Base-by-base conservation (phyloP, 805 yeast species). In the Brettanomyces sp. region DNA sequence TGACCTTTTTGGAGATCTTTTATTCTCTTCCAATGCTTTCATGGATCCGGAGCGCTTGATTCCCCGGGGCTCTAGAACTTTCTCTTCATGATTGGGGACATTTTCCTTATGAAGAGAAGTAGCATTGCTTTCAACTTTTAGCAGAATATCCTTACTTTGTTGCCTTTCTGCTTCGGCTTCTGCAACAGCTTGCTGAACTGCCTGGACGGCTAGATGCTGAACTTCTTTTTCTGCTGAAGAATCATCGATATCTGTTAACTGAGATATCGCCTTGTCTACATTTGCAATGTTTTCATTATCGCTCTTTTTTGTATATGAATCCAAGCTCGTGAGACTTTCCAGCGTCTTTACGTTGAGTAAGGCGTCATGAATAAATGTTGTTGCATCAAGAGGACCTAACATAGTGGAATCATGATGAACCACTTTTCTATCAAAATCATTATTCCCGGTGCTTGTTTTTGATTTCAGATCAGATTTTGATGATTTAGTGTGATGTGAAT, bases 341-440 rank as follows among this genome's bases (percentile, higher is more conserved):
- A 82, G 67, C 38, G 80, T 78, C 44, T 82, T 70, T 0, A 87
- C 85, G 54, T 82, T 85, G 50, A 80, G 67, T 41, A 83, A 79
- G 1, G 85, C 86, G 41, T 82, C 86, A 48, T 81, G 79, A 9
- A 81, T 88, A 46, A 82, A 65, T 14, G 74, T 56, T 9, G 68
- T 55, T 3, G 66, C 53, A 47, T 73, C 38, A n/a, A 13, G 11
- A 8, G 42, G 13, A 8, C 24, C 33, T 23, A 21, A 28, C 9
- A 28, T 28, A 28, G 32, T 28, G 7, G 32, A 28, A 28, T 28
- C 32, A 28, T 6, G 32, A 28, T 28, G 32, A 18, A 18, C 18
- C 18, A 18, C 18, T 18, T 18, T 18, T 18, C 18, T 18, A 18
- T 18, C 18, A 18, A 18, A 18, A 18, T 2, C 18, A 18, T 18